These are phyloP conservation scores for Tuber brumale DNA, from an alignment of 495 filamentous ascomycete species.

Conservation along the genomic window DNA sequence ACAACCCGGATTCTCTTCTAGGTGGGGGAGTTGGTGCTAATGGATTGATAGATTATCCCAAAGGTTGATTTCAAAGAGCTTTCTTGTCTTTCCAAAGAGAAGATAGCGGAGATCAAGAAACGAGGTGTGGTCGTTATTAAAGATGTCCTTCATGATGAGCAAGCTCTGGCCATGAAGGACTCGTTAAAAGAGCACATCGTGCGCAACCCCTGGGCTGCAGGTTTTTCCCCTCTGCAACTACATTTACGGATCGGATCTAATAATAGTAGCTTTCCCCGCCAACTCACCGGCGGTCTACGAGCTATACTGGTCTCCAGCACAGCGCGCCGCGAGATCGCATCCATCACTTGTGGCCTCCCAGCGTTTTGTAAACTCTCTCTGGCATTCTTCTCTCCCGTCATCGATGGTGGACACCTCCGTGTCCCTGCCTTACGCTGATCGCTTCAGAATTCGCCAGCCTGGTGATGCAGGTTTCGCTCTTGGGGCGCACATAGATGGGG, in stretches of 20 bases:
- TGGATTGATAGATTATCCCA: conserved; percentile 50
- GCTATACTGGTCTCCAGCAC: conserved; percentile 77
- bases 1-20: conserved; percentile 19
- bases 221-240: conserved; percentile 28
- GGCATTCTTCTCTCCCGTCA: conserved; percentile 61
- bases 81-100: conserved; percentile 46
- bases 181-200: conserved; percentile 56
- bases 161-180: conserved; percentile 56
- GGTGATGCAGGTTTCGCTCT: conserved; percentile 76
- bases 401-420: conserved; percentile 54
- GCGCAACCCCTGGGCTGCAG: conserved; percentile 55
- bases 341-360: conserved; percentile 64
- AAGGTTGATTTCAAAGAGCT: conserved; percentile 55
- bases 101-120: conserved; percentile 55
- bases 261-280: conserved; percentile 48
- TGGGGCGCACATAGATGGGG: conserved; percentile 79
- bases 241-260: conserved; percentile 39
- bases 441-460: conserved; percentile 68
- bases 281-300: conserved; percentile 70
- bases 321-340: conserved; percentile 67
- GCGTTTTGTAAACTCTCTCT: conserved; percentile 62
- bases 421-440: conserved; percentile 71
- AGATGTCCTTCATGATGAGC: conserved; percentile 55
- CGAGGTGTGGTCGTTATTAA: conserved; percentile 59
- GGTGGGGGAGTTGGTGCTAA: conserved; percentile 32